Base-by-base conservation (phyloP, 768 basidiomycete genomes). In the Lactarius indigo region DNA sequence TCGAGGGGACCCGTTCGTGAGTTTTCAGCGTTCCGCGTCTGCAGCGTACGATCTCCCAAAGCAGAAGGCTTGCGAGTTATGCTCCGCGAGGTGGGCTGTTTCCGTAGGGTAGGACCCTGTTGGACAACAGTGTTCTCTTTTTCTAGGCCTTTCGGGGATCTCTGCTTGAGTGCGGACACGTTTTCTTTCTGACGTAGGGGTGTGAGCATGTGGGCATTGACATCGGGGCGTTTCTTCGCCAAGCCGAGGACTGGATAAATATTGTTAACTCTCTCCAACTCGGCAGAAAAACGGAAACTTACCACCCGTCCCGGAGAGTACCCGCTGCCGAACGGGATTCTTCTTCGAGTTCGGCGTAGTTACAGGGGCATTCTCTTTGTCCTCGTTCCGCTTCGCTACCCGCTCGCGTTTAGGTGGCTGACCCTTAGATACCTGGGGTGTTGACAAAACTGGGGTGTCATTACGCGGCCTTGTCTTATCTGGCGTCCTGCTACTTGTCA, bases 281-380 rank as follows among this genome's bases (percentile, higher is more conserved):
- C 15, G n/a, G 15, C 8, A 44, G 30, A 6, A 26, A 47, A 13
- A 28, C 6, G 20, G 33, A 30, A 28, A n/a, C 66, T 8, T 12
- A 68, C 66, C 66, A 57, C 59, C 66, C 20, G 66, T 60, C 18
- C 66, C 66, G 0, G 66, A 68, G 7, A 39, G 41, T 26, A 68
- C 62, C 8, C 66, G 66, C 31, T 63, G 66, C 18, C 66, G 57
- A n/a, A 23, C 12, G 3, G 57, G 50, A 41, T 20, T n/a, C 12
- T 67, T 67, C 50, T 64, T 67, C 13, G 50, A 5, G 30, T 23
- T 50, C 8, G 50, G 44, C 28, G 17, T 26, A 26, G 59, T 44
- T 15, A 56, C 10, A 18, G 61, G 52, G 3, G 59, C 50, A 10
- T 83, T 83, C 61, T 81, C 82, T 65, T 78, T 80, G 57, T 79